These are phyloP conservation scores for Endocarpon pusillum DNA, from an alignment of 495 filamentous ascomycete species.

Conservation along the genomic window DNA sequence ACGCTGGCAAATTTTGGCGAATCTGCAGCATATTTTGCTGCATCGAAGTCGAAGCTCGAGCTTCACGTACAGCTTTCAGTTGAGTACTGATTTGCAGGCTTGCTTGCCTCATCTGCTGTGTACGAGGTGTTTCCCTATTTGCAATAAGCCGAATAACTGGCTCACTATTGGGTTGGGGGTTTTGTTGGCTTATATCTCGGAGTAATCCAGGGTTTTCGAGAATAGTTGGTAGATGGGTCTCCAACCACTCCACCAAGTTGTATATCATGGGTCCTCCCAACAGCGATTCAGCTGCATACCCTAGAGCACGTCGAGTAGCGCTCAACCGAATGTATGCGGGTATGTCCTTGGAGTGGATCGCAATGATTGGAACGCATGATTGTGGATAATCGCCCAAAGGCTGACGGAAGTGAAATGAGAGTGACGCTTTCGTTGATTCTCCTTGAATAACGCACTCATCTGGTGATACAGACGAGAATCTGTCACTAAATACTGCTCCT, in stretches of 20 bases:
- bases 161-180: slow-evolving; percentile 1
- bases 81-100: slow-evolving; percentile 22
- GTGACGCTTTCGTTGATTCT: slow-evolving; percentile 15
- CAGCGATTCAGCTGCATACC: slow-evolving; percentile 47
- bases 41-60: slow-evolving; percentile 34
- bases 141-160: slow-evolving; percentile 2
- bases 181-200: slow-evolving; percentile 38
- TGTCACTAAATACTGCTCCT: slow-evolving; percentile 59
- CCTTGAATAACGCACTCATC: slow-evolving; percentile 47
- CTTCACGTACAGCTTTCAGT: slow-evolving; percentile 33
- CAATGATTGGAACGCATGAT: slow-evolving; percentile 57
- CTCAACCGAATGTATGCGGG: slow-evolving; percentile 88
- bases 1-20: slow-evolving; percentile 66
- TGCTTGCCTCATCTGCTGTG: slow-evolving; percentile 11
- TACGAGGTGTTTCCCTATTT: neutral
- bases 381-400: slow-evolving; percentile 49
- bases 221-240: slow-evolving; percentile 55
- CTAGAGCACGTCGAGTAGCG: slow-evolving; percentile 60
- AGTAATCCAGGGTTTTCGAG: slow-evolving; percentile 69
- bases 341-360: slow-evolving; percentile 43
- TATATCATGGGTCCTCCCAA: slow-evolving; percentile 78
- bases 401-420: slow-evolving; percentile 32
- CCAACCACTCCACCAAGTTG: slow-evolving; percentile 77
- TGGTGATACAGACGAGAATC: slow-evolving; percentile 36
- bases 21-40: slow-evolving; percentile 54